Conservation (phyloP, 23 red algal genomes). For the Gracilaria domingensis region DNA sequence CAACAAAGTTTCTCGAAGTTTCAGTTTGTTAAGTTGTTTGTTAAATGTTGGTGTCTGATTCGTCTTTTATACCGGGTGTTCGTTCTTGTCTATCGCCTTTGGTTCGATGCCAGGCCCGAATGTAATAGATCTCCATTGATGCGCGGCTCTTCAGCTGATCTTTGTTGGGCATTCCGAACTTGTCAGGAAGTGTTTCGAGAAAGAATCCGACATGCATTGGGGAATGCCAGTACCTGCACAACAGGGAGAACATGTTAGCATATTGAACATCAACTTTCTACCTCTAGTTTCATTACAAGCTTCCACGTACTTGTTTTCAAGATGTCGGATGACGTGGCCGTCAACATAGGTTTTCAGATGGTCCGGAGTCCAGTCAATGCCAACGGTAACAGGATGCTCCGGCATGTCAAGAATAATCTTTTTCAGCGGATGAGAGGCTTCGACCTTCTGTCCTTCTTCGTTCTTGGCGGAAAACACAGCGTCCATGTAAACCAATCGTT, state of each 20-base stretch:
- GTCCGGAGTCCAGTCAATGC: slow-evolving; percentile 54
- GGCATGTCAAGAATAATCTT: slow-evolving; percentile 60
- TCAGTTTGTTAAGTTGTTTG: not conserved
- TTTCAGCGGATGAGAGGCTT: slow-evolving; percentile 38
- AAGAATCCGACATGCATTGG: slow-evolving; percentile 42
- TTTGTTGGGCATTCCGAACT: slow-evolving; percentile 39
- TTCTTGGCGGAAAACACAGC: slow-evolving; percentile 16
- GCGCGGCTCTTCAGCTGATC: slow-evolving; percentile 10
- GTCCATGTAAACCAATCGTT: slow-evolving; percentile 45
- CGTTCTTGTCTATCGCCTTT: slow-evolving; percentile 1
- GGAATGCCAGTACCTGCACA: slow-evolving; percentile 41
- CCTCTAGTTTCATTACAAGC: slow-evolving; percentile 1
- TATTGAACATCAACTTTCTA: not conserved
- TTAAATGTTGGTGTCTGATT: not conserved
- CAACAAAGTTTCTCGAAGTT: not conserved
- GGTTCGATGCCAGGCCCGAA: slow-evolving; percentile 39
- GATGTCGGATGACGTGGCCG: slow-evolving; percentile 44
- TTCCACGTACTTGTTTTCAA: slow-evolving; percentile 52
- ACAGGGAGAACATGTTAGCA: not conserved
- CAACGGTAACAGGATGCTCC: slow-evolving; percentile 43
- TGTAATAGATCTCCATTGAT: slow-evolving; percentile 40
- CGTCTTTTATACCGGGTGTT: not conserved
- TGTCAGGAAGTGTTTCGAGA: slow-evolving; percentile 31
- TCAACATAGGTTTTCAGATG: slow-evolving; percentile 54
- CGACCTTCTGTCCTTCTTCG: slow-evolving; percentile 13